Base-by-base conservation (phyloP, 2,329 filamentous ascomycete species). In the Colletotrichum tabaci region DNA sequence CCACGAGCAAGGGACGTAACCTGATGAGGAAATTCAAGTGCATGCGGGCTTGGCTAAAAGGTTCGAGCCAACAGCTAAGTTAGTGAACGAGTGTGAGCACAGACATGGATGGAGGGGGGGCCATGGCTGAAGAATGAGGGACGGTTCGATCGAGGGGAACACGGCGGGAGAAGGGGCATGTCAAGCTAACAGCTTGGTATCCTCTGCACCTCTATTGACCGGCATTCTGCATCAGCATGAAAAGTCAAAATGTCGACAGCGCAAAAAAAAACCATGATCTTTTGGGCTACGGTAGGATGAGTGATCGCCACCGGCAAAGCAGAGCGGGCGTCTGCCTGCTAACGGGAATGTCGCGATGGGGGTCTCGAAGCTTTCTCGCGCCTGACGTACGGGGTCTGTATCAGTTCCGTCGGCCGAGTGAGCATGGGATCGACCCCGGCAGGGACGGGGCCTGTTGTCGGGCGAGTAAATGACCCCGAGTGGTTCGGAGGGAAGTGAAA, bases 181-280 rank as follows among this genome's bases (percentile, higher is more conserved):
- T 57, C 35, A 52, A 67, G 56, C 56, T 42, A 50, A 56, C 26
- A 42, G 9, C 42, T 70, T 35, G 63, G 49, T 44, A 61, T 50
- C 56, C 46, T 44, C 55, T 55, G n/a, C n/a, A 26, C 3, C 10
- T 15, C 30, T 40, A 56, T 56, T 35, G 56, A 47, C 16, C 12
- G 18, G 46, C 7, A 16, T 23, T 42, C 30, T 49, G 23, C 42
- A 30, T 21, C 26, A 18, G 35, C 30, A 38, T 40, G 18, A 18
- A 66, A 55, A 42, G 49, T 40, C 49, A 55, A 66, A 16, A 15
- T 10, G 18, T 15, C n/a, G n/a, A 21, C 26, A 23, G 53, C n/a
- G 35, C 38, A 15, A 7, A 40, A 15, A 6, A 30, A 5, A 12
- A 4, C 13, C 6, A 21, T 35, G n/a, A 40, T 40, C 9, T 26